A percentile compares a stretch with the other conserved stretches of the same genome.
Conservation (phyloP, 2,329 filamentous ascomycete species). For the Fusarium nurragi region DNA sequence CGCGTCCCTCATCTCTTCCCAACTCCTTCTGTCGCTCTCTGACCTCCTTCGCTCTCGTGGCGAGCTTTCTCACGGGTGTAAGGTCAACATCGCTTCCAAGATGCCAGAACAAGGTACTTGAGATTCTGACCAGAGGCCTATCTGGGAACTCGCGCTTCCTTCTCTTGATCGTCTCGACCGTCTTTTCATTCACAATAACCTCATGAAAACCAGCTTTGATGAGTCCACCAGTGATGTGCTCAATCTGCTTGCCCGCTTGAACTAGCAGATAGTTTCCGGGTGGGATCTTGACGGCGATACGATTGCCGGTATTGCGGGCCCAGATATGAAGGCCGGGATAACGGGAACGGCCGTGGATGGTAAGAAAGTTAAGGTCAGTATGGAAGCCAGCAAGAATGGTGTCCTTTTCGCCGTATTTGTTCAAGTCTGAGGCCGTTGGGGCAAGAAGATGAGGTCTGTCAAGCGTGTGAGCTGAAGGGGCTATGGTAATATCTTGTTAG, state of each 20-base stretch:
- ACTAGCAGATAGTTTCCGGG: slow-evolving; percentile 67
- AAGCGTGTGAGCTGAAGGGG: background rate
- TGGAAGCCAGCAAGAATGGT: slow-evolving; percentile 72
- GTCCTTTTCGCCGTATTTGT: slow-evolving; percentile 61
- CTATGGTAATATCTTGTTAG: background rate
- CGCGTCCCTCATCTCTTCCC: slow-evolving; percentile 64
- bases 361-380: slow-evolving; percentile 72
- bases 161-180: slow-evolving; percentile 57
- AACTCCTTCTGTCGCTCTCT: slow-evolving; percentile 58
- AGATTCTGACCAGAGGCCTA: slow-evolving; percentile 65
- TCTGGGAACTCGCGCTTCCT: slow-evolving; percentile 56
- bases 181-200: slow-evolving; percentile 66
- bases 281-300: slow-evolving; percentile 68
- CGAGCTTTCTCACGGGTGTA: slow-evolving; percentile 59
- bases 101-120: slow-evolving; percentile 70
- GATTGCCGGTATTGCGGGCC: slow-evolving; percentile 69
- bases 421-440: slow-evolving; percentile 67
- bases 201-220: slow-evolving; percentile 71
- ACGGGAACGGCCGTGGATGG: slow-evolving; percentile 70
- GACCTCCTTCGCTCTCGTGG: slow-evolving; percentile 55
- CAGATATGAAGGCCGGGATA: slow-evolving; percentile 71
- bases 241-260: slow-evolving; percentile 70
- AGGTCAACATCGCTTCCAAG: slow-evolving; percentile 66
- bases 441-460: slow-evolving; percentile 68
- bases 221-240: slow-evolving; percentile 68